Conservation (phyloP, 2,329 filamentous ascomycete species). For the Paecilomyces sp. region DNA sequence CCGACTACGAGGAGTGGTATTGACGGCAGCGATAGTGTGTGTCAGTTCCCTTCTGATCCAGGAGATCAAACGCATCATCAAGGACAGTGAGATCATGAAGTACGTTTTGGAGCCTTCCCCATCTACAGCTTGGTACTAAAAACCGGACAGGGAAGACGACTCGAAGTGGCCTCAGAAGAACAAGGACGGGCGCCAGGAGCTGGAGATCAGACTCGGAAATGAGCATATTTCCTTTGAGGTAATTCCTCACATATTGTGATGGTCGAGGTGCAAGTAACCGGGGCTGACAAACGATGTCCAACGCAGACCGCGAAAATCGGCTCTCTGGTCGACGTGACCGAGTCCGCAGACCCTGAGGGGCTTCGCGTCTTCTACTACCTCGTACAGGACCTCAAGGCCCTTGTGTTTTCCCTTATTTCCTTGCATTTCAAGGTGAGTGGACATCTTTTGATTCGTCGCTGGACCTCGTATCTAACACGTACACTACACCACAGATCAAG, state of each 20-base stretch:
- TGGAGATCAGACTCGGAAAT: slow-evolving; percentile 87
- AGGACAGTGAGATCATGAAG: slow-evolving; percentile 96
- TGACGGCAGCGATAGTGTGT: slow-evolving; percentile 61
- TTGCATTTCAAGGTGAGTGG: slow-evolving; percentile 81
- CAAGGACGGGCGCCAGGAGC: slow-evolving; percentile 93
- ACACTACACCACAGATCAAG: slow-evolving; percentile 38
- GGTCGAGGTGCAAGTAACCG: neutral
- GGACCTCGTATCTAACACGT: slow-evolving; percentile 1
- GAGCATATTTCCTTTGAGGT: slow-evolving; percentile 99
- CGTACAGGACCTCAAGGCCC: slow-evolving; percentile 91
- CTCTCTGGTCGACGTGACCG: slow-evolving; percentile 91
- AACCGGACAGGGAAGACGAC: slow-evolving; percentile 74
- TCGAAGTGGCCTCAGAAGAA: slow-evolving; percentile 99
- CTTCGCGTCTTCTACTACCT: slow-evolving; percentile 98
- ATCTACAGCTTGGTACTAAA: neutral
- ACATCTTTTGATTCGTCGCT: neutral
- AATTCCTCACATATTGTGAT: slow-evolving; percentile 4
- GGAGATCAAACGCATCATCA: slow-evolving; percentile 96
- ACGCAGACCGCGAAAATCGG: slow-evolving; percentile 92
- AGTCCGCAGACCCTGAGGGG: slow-evolving; percentile 91
- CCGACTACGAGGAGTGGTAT: slow-evolving; percentile 2
- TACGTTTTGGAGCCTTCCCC: slow-evolving; percentile 36
- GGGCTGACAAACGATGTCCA: neutral
- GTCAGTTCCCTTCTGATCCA: slow-evolving; percentile 84
- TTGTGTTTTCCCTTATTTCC: slow-evolving; percentile 93